Evolutionary conservation across 768 basidiomycete genomes (phyloP).

Genomic region (Leucocoprinus birnbaumii): DNA sequence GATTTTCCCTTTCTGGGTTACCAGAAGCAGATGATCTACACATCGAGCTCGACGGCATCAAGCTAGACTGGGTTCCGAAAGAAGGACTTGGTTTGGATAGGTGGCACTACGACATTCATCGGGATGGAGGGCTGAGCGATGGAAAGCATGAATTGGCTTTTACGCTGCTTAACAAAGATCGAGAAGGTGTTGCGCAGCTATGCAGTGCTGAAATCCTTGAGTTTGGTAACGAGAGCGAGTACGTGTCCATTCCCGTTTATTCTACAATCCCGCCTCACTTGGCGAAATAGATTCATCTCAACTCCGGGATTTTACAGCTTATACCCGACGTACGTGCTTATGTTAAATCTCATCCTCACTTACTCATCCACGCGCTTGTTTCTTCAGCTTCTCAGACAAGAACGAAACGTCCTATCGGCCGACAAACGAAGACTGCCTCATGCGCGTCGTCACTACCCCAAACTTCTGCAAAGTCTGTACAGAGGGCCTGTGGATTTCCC

Average conservation of each 20-base stretch:
- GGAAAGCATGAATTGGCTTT: constrained; percentile 65
- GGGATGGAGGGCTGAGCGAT: constrained; percentile 31
- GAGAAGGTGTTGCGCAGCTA: constrained; percentile 62
- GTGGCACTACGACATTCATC: constrained; percentile 70
- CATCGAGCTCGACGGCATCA: constrained; percentile 57
- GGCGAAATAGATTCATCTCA: constrained; percentile 50
- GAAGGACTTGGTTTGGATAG: constrained; percentile 61
- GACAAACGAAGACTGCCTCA: constrained; percentile 80
- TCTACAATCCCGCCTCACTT: neutral
- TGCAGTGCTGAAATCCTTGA: constrained; percentile 76
- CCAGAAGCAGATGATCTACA: constrained; percentile 49
- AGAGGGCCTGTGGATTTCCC: constrained; percentile 71
- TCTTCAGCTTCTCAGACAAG: constrained; percentile 53
- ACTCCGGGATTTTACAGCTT: constrained; percentile 57
- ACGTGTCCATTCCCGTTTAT: constrained; percentile 19
- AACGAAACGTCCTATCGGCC: constrained; percentile 76
- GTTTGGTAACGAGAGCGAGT: constrained; percentile 65
- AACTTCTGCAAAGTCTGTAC: constrained; percentile 74
- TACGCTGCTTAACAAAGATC: constrained; percentile 40
- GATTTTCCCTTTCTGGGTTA: constrained; percentile 74
- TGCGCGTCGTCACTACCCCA: constrained; percentile 68
- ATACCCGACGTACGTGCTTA: constrained; percentile 66
- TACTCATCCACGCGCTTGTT: neutral
- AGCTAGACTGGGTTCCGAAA: constrained; percentile 58
- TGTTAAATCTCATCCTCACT: neutral